A percentile compares a stretch with the other conserved stretches of the same genome.
Evolutionary conservation across 2,329 filamentous ascomycete genomes (phyloP).

Genomic region (Neofusicoccum ribis): DNA sequence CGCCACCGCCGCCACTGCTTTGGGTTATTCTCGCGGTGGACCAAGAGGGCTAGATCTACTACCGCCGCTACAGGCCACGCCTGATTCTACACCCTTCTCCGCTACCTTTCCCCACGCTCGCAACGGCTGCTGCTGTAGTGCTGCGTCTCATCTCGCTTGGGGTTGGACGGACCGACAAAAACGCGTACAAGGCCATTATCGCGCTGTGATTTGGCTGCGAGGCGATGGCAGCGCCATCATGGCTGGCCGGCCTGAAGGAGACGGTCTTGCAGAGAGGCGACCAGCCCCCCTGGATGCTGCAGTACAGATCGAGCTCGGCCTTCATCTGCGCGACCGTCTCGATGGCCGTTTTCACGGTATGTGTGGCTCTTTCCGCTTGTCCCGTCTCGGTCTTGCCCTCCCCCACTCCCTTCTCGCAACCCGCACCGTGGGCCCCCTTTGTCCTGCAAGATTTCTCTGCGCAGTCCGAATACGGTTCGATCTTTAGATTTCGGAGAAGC

Average conservation of each 20-base stretch:
- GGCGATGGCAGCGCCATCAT: neutral
- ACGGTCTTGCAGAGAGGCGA: conserved; percentile 1
- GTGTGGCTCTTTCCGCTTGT: conserved; percentile 7
- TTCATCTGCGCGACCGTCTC: conserved; percentile 38
- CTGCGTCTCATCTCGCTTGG: neutral
- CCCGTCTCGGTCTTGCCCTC: neutral
- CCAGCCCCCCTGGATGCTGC: conserved; percentile 33
- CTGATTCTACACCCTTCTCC: neutral
- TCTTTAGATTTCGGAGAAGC: neutral
- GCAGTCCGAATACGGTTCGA: neutral
- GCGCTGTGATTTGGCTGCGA: no score
- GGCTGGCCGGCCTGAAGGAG: neutral
- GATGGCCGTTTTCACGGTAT: conserved; percentile 40
- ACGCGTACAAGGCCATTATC: no score
- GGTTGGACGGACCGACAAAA: no score
- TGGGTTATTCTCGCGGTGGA: no score
- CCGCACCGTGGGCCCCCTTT: neutral
- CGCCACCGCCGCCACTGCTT: no score
- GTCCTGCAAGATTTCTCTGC: neutral
- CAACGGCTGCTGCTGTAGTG: neutral
- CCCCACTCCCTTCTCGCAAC: neutral
- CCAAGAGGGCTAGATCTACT: no score
- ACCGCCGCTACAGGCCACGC: neutral
- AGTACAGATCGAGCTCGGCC: conserved; percentile 33
- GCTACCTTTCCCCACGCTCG: neutral